These are phyloP conservation scores for Puccinia coronata DNA, from an alignment of 1,284 basidiomycete species.

Conservation along the genomic window DNA sequence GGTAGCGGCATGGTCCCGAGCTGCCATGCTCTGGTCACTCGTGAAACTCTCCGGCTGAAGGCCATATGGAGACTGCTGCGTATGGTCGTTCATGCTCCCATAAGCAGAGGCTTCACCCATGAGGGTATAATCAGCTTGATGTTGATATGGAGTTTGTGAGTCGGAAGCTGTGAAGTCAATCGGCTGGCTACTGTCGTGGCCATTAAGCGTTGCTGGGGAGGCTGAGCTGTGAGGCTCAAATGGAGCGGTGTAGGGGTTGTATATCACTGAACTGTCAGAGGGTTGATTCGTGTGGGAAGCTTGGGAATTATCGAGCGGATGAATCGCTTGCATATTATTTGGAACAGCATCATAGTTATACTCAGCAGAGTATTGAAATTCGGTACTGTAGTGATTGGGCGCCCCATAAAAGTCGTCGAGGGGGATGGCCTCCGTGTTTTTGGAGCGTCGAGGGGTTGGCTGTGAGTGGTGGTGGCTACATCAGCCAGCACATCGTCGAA, in stretches of 20 bases:
- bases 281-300: background rate
- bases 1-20: background rate
- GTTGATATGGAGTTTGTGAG: background rate
- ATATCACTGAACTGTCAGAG: background rate
- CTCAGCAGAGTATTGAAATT: background rate
- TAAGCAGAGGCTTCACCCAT: conserved; percentile 23
- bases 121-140: conserved; percentile 3
- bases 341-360: background rate
- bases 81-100: background rate
- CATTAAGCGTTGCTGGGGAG: background rate
- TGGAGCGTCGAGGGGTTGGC: background rate
- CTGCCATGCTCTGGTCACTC: background rate
- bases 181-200: conserved; percentile 8
- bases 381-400: background rate
- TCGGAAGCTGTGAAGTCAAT: conserved; percentile 1
- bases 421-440: background rate
- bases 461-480: conserved; percentile 11
- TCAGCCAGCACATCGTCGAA: conserved; percentile 42
- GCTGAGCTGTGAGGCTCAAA: background rate
- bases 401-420: conserved; percentile 14
- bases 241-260: conserved; percentile 10
- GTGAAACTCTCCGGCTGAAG: conserved; percentile 12
- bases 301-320: background rate
- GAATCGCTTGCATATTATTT: conserved; percentile 5
- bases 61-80: background rate